These are phyloP conservation scores for Microstroma glucosiphilum DNA, from an alignment of 1,284 basidiomycete genomes.

Conservation along the genomic window DNA sequence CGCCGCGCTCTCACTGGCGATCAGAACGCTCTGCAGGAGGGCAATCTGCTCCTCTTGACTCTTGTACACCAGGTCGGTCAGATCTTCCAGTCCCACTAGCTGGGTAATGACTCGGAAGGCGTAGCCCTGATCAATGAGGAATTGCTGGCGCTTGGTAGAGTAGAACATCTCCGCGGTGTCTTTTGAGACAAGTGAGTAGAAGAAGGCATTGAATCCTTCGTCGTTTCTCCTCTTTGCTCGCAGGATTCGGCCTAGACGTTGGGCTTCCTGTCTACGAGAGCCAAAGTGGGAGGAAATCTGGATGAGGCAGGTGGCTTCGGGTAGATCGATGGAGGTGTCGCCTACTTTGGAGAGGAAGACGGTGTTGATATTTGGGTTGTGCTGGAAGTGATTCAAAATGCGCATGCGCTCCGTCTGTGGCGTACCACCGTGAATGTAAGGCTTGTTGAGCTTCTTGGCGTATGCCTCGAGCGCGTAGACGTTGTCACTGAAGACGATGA, in stretches of 20 bases:
- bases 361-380: conserved; percentile 86
- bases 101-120: conserved; percentile 99
- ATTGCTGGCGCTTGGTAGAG: conserved; percentile 96
- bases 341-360: conserved; percentile 99
- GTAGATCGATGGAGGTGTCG: conserved; percentile 97
- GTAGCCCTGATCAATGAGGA: conserved; percentile 96
- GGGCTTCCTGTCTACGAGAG: conserved; percentile 94
- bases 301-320: conserved; percentile 97
- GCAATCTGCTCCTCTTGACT: conserved; percentile 90
- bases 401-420: conserved; percentile 92
- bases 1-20: conserved; percentile 83
- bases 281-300: conserved; percentile 99
- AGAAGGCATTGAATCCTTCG: conserved; percentile 99
- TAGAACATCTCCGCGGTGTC: conserved; percentile 99
- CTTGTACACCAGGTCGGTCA: conserved; percentile 84
- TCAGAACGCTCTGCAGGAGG: conserved; percentile 77
- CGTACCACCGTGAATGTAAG: conserved; percentile 94
- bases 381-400: conserved; percentile 90
- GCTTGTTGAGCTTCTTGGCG: conserved; percentile 84
- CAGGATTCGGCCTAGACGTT: conserved; percentile 84
- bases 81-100: conserved; percentile 78
- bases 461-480: conserved; percentile 96
- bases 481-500: conserved; percentile 98
- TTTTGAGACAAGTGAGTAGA: conserved; percentile 96
- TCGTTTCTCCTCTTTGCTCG: conserved; percentile 96